A percentile compares a stretch with the other conserved stretches of the same genome.
Conservation (phyloP, 1,139 yeast species). For the Entelexis paramagnoliae region DNA sequence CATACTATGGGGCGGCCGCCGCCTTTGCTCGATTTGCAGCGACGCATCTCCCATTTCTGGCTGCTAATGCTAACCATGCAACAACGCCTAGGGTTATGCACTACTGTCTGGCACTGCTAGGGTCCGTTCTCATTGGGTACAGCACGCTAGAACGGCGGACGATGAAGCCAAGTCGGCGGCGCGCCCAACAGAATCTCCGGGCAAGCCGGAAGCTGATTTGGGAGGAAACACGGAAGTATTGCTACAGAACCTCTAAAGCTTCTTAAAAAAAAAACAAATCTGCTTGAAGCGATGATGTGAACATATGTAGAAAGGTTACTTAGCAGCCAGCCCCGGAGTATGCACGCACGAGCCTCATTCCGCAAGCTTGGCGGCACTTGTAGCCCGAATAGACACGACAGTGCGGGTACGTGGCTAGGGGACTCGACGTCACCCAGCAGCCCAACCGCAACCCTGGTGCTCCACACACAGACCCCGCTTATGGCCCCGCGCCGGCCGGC, state of each 20-base stretch:
- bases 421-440: not conserved
- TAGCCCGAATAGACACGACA: too few relatives aligned
- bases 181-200: not conserved
- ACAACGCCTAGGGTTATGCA: slow-evolving; percentile 3
- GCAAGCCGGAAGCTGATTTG: not conserved
- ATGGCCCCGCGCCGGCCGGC: not conserved
- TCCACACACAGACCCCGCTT: not conserved
- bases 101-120: not conserved
- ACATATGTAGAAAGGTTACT: too few relatives aligned
- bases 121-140: not conserved
- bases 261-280: too few relatives aligned
- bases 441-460: not conserved
- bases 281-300: too few relatives aligned
- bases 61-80: not conserved
- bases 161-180: not conserved
- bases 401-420: not conserved
- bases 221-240: too few relatives aligned
- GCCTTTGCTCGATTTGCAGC: not conserved
- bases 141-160: not conserved
- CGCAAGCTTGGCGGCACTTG: too few relatives aligned
- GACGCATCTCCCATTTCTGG: not conserved
- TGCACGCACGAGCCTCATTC: too few relatives aligned
- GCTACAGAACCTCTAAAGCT: too few relatives aligned
- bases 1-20: not conserved
- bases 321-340: too few relatives aligned